phyloP scores from a whole-genome alignment of 2,329 filamentous ascomycete species.

The Thielaviopsis euricoi region DNA sequence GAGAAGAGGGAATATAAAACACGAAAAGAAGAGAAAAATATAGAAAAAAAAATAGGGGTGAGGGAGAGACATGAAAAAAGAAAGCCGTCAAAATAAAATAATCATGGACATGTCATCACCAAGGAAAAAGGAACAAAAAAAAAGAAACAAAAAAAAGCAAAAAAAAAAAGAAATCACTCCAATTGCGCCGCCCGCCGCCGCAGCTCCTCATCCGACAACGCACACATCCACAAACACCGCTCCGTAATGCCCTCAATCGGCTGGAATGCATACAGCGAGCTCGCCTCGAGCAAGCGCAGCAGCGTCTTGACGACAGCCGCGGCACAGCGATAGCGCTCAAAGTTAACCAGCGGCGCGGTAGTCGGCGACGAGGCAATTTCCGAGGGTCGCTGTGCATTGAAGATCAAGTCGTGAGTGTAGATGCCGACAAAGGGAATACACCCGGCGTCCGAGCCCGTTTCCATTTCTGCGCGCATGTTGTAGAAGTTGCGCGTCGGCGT shows the following conservation, averaged over 20 bases:
- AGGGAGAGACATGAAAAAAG: not conserved
- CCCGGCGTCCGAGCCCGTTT: conserved; percentile 46
- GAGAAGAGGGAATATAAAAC: not conserved
- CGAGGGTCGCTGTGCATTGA: conserved; percentile 63
- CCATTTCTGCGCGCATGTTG: conserved; percentile 65
- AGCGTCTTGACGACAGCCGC: conserved; percentile 67
- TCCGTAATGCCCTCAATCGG: conserved; percentile 63
- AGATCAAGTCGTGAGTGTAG: conserved; percentile 70
- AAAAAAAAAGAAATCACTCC: conserved; percentile 20
- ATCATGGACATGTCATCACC: too few species aligned
- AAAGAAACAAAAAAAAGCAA: not conserved
- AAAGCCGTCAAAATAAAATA: too few species aligned
- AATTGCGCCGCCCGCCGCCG: conserved; percentile 33
- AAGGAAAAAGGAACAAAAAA: conserved; percentile 1
- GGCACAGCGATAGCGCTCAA: conserved; percentile 62
- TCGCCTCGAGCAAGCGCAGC: conserved; percentile 62
- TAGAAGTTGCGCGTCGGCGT: conserved; percentile 66
- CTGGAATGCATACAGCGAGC: conserved; percentile 55
- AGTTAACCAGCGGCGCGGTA: conserved; percentile 59
- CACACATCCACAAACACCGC: conserved; percentile 72
- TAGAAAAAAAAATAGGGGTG: not conserved
- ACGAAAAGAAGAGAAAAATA: not conserved
- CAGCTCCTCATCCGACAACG: conserved; percentile 61
- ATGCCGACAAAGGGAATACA: conserved; percentile 75
- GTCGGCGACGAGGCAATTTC: conserved; percentile 53